Evolutionary conservation across 2,329 filamentous ascomycete genomes (phyloP).

Genomic region (Aspergillus tanneri): DNA sequence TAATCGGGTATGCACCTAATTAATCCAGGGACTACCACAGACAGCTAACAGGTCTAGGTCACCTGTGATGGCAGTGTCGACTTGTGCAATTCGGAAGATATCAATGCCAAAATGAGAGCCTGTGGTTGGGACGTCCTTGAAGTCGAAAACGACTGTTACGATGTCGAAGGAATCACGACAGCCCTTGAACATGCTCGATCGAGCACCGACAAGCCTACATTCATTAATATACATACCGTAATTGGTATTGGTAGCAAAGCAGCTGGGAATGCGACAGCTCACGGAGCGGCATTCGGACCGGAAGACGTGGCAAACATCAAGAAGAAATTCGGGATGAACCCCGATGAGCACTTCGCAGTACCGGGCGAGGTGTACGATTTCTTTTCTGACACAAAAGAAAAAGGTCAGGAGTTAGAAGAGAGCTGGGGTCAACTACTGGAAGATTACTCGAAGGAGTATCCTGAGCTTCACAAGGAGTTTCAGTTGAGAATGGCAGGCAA

Average conservation of each 20-base stretch:
- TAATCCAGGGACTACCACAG: no score
- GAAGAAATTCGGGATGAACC: slow-evolving; percentile 46
- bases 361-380: slow-evolving; percentile 51
- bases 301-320: slow-evolving; percentile 59
- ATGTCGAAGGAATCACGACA: slow-evolving; percentile 49
- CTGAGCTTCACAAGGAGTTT: slow-evolving; percentile 53
- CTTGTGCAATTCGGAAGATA: slow-evolving; percentile 55
- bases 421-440: slow-evolving; percentile 52
- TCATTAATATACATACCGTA: slow-evolving; percentile 59
- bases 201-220: slow-evolving; percentile 53
- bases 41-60: no score
- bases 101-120: slow-evolving; percentile 59
- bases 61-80: slow-evolving; percentile 60
- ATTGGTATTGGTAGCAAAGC: slow-evolving; percentile 54
- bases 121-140: slow-evolving; percentile 58
- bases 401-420: slow-evolving; percentile 49
- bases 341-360: slow-evolving; percentile 50
- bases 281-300: slow-evolving; percentile 53
- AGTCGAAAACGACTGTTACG: slow-evolving; percentile 53
- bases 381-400: slow-evolving; percentile 50
- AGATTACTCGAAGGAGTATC: slow-evolving; percentile 46
- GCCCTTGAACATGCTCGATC: slow-evolving; percentile 49
- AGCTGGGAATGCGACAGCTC: slow-evolving; percentile 35
- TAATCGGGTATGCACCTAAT: no score
- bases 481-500: slow-evolving; percentile 49